These are phyloP conservation scores for Porphyrellus cyaneotinctus DNA, from an alignment of 768 basidiomycete species.

Conservation along the genomic window DNA sequence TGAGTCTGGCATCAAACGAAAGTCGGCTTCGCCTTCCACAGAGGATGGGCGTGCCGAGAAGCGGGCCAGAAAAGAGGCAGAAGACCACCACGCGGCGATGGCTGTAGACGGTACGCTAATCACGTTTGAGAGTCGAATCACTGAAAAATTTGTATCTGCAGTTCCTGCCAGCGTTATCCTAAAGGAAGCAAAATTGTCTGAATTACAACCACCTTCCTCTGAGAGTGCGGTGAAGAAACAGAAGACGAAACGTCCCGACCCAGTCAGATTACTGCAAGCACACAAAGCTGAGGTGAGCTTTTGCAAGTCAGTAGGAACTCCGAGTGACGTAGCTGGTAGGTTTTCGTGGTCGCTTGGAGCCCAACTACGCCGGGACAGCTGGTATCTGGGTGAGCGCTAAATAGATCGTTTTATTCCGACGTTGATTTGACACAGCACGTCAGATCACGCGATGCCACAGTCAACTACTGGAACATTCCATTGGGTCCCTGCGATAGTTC, in stretches of 20 bases:
- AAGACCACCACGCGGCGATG: conserved; percentile 35
- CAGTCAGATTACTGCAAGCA: conserved; percentile 44
- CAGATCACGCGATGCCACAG: conserved; percentile 73
- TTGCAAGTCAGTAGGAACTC: conserved; percentile 14
- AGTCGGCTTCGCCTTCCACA: conserved; percentile 43
- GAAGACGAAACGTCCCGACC: conserved; percentile 38
- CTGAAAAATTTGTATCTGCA: conserved; percentile 7
- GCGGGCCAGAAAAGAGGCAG: conserved; percentile 49
- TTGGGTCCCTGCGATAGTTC: conserved; percentile 28
- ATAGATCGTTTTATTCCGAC: background rate
- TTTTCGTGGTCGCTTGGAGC: conserved; percentile 81
- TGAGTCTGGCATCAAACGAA: conserved; percentile 44
- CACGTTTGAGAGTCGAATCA: conserved; percentile 27
- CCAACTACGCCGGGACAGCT: conserved; percentile 55
- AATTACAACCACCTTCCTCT: conserved; percentile 18
- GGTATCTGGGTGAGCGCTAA: conserved; percentile 61
- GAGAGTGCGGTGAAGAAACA: conserved; percentile 30
- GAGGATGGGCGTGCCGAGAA: conserved; percentile 58
- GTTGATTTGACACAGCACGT: conserved; percentile 2
- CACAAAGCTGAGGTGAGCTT: conserved; percentile 56
- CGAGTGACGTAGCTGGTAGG: conserved; percentile 39
- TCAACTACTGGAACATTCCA: conserved; percentile 70
- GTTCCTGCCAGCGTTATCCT: conserved; percentile 7
- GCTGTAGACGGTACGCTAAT: conserved; percentile 38
- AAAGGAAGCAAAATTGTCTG: conserved; percentile 21